phyloP scores from a whole-genome alignment of 2,329 filamentous ascomycete genomes.

The Cercospora brassicicola region DNA sequence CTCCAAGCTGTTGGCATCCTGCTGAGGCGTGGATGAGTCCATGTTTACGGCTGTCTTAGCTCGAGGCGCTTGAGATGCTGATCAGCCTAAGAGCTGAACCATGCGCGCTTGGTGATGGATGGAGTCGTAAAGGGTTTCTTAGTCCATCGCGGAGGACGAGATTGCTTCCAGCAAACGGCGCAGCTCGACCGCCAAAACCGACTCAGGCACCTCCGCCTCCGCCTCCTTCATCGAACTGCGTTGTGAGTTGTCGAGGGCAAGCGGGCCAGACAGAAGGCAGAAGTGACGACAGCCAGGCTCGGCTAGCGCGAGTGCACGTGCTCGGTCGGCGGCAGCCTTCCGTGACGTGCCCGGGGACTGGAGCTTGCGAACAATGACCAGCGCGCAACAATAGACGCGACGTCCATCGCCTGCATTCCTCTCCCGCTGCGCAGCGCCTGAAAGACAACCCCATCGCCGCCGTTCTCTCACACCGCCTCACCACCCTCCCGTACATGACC shows the following conservation, averaged over 20 bases:
- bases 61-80: not conserved
- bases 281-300: not conserved
- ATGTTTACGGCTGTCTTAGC: slow-evolving; percentile 11
- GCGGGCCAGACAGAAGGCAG: not conserved
- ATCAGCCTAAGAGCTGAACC: not conserved
- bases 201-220: slow-evolving; percentile 1
- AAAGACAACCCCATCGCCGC: not conserved
- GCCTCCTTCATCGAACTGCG: not conserved
- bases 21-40: slow-evolving; percentile 28
- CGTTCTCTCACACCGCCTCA: not conserved
- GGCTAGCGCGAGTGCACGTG: not conserved
- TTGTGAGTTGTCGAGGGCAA: not conserved
- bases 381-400: slow-evolving; percentile 1
- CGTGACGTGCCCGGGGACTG: not conserved
- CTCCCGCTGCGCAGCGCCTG: not conserved
- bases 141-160: not conserved
- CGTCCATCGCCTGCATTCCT: slow-evolving; percentile 1
- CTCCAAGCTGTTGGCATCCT: slow-evolving; percentile 48
- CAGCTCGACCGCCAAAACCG: not conserved
- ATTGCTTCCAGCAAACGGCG: slow-evolving; percentile 5
- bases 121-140: not conserved
- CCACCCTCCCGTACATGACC: not conserved
- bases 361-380: slow-evolving; percentile 2
- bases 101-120: not conserved
- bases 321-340: not conserved